Conservation (phyloP, 164 flowering plant genomes). For the Stephania cephalantha region DNA sequence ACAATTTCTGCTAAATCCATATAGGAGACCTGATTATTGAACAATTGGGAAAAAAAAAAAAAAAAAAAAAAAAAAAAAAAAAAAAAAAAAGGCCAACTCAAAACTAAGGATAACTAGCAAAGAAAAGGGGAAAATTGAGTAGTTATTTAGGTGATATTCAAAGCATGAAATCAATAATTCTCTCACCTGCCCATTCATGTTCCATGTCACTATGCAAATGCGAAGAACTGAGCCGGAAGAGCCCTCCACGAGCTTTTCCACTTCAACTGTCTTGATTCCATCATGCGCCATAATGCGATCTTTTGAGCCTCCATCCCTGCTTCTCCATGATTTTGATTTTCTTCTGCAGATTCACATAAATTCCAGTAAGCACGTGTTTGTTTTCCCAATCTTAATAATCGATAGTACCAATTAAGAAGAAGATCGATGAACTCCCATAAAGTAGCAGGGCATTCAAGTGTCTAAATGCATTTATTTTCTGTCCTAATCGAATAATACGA, state of each 20-base stretch:
- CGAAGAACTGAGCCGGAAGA: slow-evolving; percentile 31
- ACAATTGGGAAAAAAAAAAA: neutral
- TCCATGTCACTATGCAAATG: slow-evolving; percentile 72
- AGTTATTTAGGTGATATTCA: neutral
- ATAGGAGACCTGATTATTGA: slow-evolving; percentile 28
- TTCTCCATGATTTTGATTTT: slow-evolving; percentile 19
- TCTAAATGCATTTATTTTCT: no score
- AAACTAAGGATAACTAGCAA: neutral
- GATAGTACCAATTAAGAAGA: neutral
- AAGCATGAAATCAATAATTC: neutral
- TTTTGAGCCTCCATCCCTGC: neutral
- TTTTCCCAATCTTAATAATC: neutral
- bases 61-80: neutral
- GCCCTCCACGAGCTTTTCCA: slow-evolving; percentile 28
- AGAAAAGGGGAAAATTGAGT: neutral
- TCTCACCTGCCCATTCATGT: slow-evolving; percentile 74
- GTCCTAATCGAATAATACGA: no score
- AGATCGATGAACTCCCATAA: no score
- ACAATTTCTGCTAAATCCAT: slow-evolving; percentile 46
- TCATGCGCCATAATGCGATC: slow-evolving; percentile 21
- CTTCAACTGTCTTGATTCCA: slow-evolving; percentile 49
- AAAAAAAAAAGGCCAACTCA: neutral
- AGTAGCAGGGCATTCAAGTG: no score
- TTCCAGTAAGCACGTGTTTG: neutral
- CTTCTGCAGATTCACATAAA: slow-evolving; percentile 21